Evolutionary conservation across 1,284 basidiomycete genomes (phyloP).

Genomic region (Sphagnurus paluster): DNA sequence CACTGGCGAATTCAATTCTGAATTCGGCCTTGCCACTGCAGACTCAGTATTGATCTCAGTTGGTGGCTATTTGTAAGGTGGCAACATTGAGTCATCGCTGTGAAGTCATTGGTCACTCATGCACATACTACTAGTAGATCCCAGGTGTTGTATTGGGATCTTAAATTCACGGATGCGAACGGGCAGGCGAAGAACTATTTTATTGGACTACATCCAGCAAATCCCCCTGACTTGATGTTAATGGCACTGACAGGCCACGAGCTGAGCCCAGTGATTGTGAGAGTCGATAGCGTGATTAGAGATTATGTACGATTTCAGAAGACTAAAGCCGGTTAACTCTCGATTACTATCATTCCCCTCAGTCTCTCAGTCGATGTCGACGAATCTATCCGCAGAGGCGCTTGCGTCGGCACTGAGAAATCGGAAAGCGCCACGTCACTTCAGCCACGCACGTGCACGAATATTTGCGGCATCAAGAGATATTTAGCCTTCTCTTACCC

Average conservation of each 20-base stretch:
- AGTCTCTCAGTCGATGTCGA: no score
- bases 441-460: slow-evolving; percentile 35
- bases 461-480: slow-evolving; percentile 21
- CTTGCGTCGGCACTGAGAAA: no score
- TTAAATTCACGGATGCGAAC: no score
- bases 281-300: slow-evolving; percentile 20
- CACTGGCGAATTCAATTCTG: slow-evolving; percentile 3
- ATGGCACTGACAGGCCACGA: background rate
- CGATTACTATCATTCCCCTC: slow-evolving; percentile 1
- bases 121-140: no score
- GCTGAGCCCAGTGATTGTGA: slow-evolving; percentile 10
- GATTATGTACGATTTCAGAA: background rate
- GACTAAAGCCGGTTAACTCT: background rate
- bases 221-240: background rate
- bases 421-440: slow-evolving; percentile 36
- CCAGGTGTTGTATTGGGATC: no score
- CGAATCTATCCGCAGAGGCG: no score
- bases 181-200: no score
- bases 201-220: no score
- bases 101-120: no score
- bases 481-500: slow-evolving; percentile 17
- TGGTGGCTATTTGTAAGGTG: slow-evolving; percentile 24
- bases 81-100: no score
- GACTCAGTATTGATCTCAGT: slow-evolving; percentile 18
- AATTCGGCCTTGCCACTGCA: slow-evolving; percentile 1